These are phyloP conservation scores for Candida mesenterica DNA, from an alignment of 1,139 yeast genomes.

Conservation along the genomic window DNA sequence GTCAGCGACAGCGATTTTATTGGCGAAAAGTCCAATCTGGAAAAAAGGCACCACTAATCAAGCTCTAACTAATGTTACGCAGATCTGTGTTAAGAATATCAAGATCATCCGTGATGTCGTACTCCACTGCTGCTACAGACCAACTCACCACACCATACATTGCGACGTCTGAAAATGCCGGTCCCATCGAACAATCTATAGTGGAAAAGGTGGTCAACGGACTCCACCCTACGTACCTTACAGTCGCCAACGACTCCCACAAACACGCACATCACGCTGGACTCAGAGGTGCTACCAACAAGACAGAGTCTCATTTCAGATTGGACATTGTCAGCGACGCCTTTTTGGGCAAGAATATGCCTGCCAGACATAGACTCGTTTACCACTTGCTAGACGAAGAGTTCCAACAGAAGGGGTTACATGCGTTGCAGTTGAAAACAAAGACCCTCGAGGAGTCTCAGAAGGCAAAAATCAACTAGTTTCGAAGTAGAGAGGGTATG, in stretches of 20 bases:
- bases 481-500: too few relatives aligned
- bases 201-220: constrained; percentile 41
- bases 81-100: neutral
- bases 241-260: constrained; percentile 76
- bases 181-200: constrained; percentile 56
- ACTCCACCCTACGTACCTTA: constrained; percentile 53
- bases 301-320: constrained; percentile 82
- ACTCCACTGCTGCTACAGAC: constrained; percentile 5
- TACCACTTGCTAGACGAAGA: constrained; percentile 73
- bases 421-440: constrained; percentile 85
- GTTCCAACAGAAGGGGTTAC: constrained; percentile 68
- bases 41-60: too few relatives aligned
- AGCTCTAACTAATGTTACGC: neutral
- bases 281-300: constrained; percentile 68
- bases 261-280: constrained; percentile 91
- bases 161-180: constrained; percentile 23
- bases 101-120: constrained; percentile 5
- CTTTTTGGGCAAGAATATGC: constrained; percentile 67
- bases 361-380: constrained; percentile 76
- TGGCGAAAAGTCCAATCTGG: too few relatives aligned
- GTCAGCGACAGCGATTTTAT: too few relatives aligned
- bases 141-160: constrained; percentile 9
- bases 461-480: constrained; percentile 17
- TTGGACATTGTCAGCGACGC: constrained; percentile 67
- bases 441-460: constrained; percentile 67